phyloP scores from a whole-genome alignment of 73 alveolate species.

The Breviolum minutum region DNA sequence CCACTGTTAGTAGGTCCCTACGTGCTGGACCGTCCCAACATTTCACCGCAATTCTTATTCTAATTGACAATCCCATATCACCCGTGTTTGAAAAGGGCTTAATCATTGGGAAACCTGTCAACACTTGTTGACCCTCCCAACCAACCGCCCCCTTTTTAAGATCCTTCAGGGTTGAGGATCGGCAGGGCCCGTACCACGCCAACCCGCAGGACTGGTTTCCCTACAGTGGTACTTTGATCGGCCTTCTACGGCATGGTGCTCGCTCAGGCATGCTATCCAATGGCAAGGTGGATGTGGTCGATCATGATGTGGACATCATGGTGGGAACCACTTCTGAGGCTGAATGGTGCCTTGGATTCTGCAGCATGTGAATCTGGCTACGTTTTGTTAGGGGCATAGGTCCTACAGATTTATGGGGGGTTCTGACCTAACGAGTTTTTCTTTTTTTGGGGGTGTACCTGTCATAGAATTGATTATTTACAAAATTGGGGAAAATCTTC shows the following conservation, averaged over 20 bases:
- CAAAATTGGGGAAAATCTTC: too few relatives aligned
- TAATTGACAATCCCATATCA: too few relatives aligned
- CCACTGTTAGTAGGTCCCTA: too few relatives aligned
- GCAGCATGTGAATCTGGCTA: neutral
- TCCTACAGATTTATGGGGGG: neutral
- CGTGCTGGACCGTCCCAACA: too few relatives aligned
- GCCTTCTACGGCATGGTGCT: constrained; percentile 51
- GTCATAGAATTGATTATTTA: neutral
- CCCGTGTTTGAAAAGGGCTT: too few relatives aligned
- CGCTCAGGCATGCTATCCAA: constrained; percentile 34
- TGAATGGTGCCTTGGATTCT: neutral
- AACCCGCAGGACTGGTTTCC: constrained; percentile 37
- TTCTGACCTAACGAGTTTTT: neutral
- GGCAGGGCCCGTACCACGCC: too few relatives aligned
- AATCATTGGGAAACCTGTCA: too few relatives aligned
- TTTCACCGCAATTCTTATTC: too few relatives aligned
- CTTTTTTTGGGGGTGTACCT: neutral
- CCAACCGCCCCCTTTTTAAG: neutral
- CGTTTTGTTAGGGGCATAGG: neutral
- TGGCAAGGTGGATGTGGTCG: constrained; percentile 38
- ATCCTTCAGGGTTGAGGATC: neutral
- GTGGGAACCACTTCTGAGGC: constrained; percentile 5
- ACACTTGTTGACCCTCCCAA: neutral
- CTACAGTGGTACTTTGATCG: constrained; percentile 41
- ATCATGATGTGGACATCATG: constrained; percentile 70